Evolutionary conservation across 176 grass and related monocot genomes (phyloP), one percentile per base, ranked within the genome.

Genomic region (Coix lacrymajobi): DNA sequence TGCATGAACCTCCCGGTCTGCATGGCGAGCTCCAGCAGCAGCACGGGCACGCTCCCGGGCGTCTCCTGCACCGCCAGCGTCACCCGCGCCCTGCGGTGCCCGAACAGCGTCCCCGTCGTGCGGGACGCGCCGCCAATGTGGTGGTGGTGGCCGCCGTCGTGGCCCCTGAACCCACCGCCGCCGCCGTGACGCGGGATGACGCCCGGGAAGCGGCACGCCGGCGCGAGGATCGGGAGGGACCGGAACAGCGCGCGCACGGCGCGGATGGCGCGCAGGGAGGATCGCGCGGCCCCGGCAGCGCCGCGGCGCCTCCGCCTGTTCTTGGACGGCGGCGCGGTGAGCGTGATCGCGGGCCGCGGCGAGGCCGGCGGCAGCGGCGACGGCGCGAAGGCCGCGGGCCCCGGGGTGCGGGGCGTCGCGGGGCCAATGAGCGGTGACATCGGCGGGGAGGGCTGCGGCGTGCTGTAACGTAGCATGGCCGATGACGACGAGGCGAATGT

Each of bases 1-100:
- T 95, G 96, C 96, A 95, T 95, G 96, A 98, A 98, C 81, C 92
- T 83, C 16, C 90, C 87, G 9, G 96, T 95, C 43, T 85, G 90
- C 70, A 93, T 90, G 39, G 96, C 92, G 12, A 98, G 89, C 90
- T 98, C 96, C 19, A 98, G 87, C 30, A 98, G 86, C 45, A 98
- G 91, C 57, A 95, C 77, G 14, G 96, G 90, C 81, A 98, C 84
- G 85, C 90, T 91, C 13, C 96, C 83, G 64, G 96, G 87, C 26
- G 85, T 93, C 83, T 98, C 90, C 81, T 98, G 96, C 86, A 95
- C 83, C 11, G 90, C 92, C 39, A 98, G 90, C 73, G 86, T 98
- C 84, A 94, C 93, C 37, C 90, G 88, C 63, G 90, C 86, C 77
- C 89, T 87, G 73, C 95, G 90, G 85, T 93, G 81, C 75, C 92